These are phyloP conservation scores for Populus hybrid DNA, from an alignment of 441 rosid species.

Conservation along the genomic window DNA sequence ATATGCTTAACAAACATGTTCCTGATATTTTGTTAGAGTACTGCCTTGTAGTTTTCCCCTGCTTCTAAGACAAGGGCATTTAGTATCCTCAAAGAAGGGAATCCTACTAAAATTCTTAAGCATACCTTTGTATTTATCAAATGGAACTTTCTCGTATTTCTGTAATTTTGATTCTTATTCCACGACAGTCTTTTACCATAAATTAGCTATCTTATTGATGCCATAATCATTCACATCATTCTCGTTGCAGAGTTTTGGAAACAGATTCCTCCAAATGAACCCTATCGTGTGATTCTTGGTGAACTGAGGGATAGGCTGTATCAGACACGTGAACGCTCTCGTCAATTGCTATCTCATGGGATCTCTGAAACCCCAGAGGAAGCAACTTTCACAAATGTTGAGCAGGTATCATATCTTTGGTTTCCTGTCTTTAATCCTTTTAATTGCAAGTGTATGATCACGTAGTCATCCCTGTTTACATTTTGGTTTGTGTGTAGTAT, in stretches of 20 bases:
- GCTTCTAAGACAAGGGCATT: neutral
- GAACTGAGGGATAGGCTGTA: constrained; percentile 82
- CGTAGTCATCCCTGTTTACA: neutral
- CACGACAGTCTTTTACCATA: neutral
- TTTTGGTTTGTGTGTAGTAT: neutral
- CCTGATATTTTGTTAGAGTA: neutral
- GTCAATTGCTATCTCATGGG: constrained; percentile 61
- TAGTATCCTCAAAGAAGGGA: neutral
- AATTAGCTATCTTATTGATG: neutral
- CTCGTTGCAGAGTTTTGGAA: constrained; percentile 77
- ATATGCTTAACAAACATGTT: neutral
- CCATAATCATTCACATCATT: neutral
- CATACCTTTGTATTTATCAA: neutral
- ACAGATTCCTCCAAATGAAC: constrained; percentile 72
- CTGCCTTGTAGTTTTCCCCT: neutral
- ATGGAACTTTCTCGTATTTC: neutral
- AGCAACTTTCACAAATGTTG: constrained; percentile 63
- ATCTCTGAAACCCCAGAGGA: constrained; percentile 86
- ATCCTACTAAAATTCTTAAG: neutral
- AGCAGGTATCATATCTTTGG: constrained; percentile 50
- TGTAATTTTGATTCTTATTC: neutral
- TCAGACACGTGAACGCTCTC: constrained; percentile 84
- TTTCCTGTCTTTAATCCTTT: neutral
- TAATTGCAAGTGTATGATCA: neutral
- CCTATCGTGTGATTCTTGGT: constrained; percentile 95